Conservation (phyloP, 2,329 filamentous ascomycete genomes). For the Nigrograna mackinnonii region DNA sequence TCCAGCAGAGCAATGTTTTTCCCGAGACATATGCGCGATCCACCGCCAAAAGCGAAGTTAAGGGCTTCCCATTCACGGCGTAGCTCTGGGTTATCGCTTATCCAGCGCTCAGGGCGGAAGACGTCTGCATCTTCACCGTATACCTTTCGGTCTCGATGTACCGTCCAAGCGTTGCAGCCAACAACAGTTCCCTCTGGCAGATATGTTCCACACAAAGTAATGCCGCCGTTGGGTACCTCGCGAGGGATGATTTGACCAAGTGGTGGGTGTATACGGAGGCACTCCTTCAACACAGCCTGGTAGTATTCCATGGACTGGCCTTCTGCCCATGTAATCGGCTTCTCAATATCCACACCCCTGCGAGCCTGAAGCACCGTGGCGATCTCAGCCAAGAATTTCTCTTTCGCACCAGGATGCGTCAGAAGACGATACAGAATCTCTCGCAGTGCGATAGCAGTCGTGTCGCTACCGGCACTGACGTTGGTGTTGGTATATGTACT, state of each 20-base stretch:
- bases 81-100: not conserved
- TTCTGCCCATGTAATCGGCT: not conserved
- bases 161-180: constrained; percentile 6
- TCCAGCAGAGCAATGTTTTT: constrained; percentile 19
- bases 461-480: constrained; percentile 49
- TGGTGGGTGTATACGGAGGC: constrained; percentile 47
- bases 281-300: constrained; percentile 49
- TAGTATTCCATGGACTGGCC: constrained; percentile 36
- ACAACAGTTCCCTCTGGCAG: constrained; percentile 9
- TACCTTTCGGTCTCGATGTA: constrained; percentile 40
- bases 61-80: no score
- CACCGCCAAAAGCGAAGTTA: constrained; percentile 8
- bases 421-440: constrained; percentile 24
- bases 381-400: constrained; percentile 19
- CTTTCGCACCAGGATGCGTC: constrained; percentile 13
- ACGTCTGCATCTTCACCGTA: constrained; percentile 67
- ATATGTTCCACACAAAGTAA: constrained; percentile 35
- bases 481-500: constrained; percentile 38
- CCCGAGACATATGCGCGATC: constrained; percentile 17
- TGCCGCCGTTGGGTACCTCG: constrained; percentile 41
- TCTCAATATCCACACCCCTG: not conserved
- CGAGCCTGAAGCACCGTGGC: no score
- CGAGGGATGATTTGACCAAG: constrained; percentile 44
- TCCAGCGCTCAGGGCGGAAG: constrained; percentile 71
- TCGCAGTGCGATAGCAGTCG: constrained; percentile 43